Evolutionary conservation across 768 basidiomycete genomes (phyloP).

Genomic region (Lentinula sp.): DNA sequence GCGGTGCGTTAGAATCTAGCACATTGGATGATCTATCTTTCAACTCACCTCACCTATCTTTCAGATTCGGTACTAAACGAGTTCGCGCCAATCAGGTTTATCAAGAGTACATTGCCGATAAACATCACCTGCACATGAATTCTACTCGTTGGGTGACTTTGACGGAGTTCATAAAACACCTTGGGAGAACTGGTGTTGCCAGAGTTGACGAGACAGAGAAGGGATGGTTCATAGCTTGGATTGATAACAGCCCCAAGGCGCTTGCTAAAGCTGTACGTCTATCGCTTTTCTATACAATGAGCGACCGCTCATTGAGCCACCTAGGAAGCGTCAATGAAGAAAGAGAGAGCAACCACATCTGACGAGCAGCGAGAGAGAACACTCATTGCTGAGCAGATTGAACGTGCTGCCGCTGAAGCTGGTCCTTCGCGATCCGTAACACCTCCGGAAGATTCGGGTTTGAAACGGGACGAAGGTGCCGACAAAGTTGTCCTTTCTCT

Average conservation of each 20-base stretch:
- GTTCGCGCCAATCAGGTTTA: conserved; percentile 94
- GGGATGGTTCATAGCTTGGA: conserved; percentile 97
- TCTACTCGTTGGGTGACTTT: conserved; percentile 96
- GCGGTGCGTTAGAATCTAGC: conserved; percentile 39
- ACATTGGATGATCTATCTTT: not conserved
- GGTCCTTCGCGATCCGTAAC: conserved; percentile 26
- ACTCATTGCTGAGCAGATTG: conserved; percentile 90
- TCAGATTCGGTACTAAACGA: conserved; percentile 88
- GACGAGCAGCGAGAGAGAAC: conserved; percentile 93
- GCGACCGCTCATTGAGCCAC: conserved; percentile 7
- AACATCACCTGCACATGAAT: conserved; percentile 96
- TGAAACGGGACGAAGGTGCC: conserved; percentile 65
- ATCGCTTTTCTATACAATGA: conserved; percentile 2
- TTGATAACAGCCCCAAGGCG: conserved; percentile 93
- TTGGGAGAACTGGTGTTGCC: conserved; percentile 80
- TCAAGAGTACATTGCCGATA: conserved; percentile 96
- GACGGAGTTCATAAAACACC: conserved; percentile 89
- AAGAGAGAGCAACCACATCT: conserved; percentile 84
- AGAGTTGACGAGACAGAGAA: conserved; percentile 98
- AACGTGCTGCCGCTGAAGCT: conserved; percentile 60
- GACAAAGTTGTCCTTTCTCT: conserved; percentile 77
- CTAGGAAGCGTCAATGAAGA: conserved; percentile 82
- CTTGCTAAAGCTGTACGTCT: conserved; percentile 75
- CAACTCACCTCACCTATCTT: not conserved
- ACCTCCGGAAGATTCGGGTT: conserved; percentile 45